Conservation (phyloP, 2,329 filamentous ascomycete genomes). For the Verticillium albo-atrum region DNA sequence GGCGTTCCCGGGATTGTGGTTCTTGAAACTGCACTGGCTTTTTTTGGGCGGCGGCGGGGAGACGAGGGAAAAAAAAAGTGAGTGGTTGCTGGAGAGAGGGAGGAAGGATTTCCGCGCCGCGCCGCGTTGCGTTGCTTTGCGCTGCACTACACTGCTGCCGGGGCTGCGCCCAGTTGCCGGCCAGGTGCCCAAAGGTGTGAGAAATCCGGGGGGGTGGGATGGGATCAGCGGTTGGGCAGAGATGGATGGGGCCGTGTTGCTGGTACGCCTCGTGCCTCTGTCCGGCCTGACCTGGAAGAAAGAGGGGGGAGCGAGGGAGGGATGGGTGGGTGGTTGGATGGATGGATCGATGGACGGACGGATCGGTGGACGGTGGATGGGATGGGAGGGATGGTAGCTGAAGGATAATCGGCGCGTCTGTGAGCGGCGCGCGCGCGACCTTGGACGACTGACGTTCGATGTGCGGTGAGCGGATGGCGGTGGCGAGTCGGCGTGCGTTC, state of each 20-base stretch:
- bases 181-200: background rate
- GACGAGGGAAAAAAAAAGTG: conserved; percentile 1
- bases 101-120: background rate
- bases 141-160: background rate
- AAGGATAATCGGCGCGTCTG: background rate
- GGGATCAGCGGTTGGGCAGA: conserved; percentile 33
- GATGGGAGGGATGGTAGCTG: background rate
- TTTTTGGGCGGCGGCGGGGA: background rate
- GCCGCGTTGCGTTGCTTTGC: background rate
- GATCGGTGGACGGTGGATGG: background rate
- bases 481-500: background rate
- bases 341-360: background rate
- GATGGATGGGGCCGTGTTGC: conserved; percentile 18
- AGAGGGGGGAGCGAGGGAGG: background rate
- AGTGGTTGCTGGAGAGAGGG: conserved; percentile 1
- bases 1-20: conserved; percentile 11
- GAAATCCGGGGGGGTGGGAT: background rate
- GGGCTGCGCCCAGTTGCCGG: background rate
- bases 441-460: too few relatives aligned
- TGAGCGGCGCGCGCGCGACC: background rate
- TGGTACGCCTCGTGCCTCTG: background rate
- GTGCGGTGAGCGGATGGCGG: background rate
- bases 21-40: conserved; percentile 5
- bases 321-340: background rate
- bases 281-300: background rate